These are phyloP conservation scores for Diaporthe helianthi DNA, from an alignment of 2,329 filamentous ascomycete species.

Conservation along the genomic window DNA sequence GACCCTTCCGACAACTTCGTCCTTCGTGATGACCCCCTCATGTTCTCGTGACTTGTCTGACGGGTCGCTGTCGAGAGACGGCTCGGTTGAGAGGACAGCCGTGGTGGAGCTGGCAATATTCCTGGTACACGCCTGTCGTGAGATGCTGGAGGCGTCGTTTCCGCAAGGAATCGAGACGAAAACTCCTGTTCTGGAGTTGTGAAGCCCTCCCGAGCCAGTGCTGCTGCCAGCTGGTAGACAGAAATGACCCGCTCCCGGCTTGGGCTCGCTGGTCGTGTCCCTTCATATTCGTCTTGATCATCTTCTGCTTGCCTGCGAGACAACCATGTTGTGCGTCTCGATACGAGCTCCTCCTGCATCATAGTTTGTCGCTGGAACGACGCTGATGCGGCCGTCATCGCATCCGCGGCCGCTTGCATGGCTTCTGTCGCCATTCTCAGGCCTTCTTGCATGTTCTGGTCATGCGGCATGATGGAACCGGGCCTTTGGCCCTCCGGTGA, in stretches of 20 bases:
- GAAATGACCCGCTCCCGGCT: not conserved
- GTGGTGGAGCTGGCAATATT: not conserved
- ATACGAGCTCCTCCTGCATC: not conserved
- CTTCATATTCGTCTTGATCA: not conserved
- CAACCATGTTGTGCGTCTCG: not conserved
- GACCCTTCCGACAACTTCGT: conserved; percentile 9
- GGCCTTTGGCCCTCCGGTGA: not conserved
- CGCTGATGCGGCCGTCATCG: conserved; percentile 42
- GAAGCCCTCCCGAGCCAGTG: not conserved
- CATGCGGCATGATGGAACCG: conserved; percentile 18
- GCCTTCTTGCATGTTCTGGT: conserved; percentile 34
- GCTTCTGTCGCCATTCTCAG: conserved; percentile 41
- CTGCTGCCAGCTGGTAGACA: not conserved
- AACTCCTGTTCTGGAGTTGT: not conserved
- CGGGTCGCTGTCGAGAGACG: not conserved
- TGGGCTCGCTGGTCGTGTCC: not conserved
- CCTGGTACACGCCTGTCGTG: not conserved
- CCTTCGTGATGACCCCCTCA: not conserved
- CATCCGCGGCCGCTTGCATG: conserved; percentile 42
- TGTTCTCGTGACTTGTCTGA: not conserved
- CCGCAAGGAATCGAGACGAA: not conserved
- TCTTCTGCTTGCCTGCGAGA: not conserved
- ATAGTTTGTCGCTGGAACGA: conserved; percentile 36
- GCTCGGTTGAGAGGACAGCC: not conserved
- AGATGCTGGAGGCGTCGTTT: not conserved